These are phyloP conservation scores for Strobilomyces echinocephalus DNA, from an alignment of 768 basidiomycete species.

Conservation along the genomic window DNA sequence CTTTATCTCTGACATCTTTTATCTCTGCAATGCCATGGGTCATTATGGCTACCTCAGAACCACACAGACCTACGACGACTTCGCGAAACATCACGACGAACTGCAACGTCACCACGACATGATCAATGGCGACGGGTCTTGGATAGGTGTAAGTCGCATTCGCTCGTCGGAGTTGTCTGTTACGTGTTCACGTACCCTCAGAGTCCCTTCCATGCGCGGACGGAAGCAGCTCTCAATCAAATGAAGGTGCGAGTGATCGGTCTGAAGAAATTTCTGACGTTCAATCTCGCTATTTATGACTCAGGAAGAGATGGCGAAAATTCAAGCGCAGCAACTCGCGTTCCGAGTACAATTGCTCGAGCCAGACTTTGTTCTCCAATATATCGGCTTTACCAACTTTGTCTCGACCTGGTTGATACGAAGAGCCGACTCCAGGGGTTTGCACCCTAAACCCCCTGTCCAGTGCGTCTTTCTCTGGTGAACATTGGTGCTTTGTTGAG, in stretches of 20 bases:
- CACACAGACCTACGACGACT: conserved; percentile 68
- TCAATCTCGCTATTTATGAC: conserved; percentile 1
- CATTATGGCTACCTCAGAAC: conserved; percentile 87
- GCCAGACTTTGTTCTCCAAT: conserved; percentile 75
- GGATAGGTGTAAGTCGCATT: conserved; percentile 64
- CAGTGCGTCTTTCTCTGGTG: conserved; percentile 45
- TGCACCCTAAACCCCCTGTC: conserved; percentile 65
- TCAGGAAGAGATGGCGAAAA: conserved; percentile 64
- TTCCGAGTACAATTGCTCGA: conserved; percentile 85
- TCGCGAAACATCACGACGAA: conserved; percentile 72
- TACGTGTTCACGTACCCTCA: conserved; percentile 25
- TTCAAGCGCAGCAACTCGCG: conserved; percentile 69
- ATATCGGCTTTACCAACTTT: conserved; percentile 82
- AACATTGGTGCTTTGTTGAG: conserved; percentile 1
- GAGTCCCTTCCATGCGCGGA: conserved; percentile 71
- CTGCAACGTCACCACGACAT: conserved; percentile 72
- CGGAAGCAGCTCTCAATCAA: conserved; percentile 70
- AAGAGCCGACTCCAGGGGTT: conserved; percentile 74
- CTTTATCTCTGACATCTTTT: conserved; percentile 95
- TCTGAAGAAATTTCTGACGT: not conserved
- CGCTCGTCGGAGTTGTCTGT: not conserved
- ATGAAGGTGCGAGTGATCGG: conserved; percentile 52
- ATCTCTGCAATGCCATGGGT: conserved; percentile 77
- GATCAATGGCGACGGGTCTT: conserved; percentile 70
- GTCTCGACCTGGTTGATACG: conserved; percentile 92